A percentile compares a stretch with the other conserved stretches of the same genome.
phyloP scores from a whole-genome alignment of 139 green algal genomes.

The Picochlorum sp. region DNA sequence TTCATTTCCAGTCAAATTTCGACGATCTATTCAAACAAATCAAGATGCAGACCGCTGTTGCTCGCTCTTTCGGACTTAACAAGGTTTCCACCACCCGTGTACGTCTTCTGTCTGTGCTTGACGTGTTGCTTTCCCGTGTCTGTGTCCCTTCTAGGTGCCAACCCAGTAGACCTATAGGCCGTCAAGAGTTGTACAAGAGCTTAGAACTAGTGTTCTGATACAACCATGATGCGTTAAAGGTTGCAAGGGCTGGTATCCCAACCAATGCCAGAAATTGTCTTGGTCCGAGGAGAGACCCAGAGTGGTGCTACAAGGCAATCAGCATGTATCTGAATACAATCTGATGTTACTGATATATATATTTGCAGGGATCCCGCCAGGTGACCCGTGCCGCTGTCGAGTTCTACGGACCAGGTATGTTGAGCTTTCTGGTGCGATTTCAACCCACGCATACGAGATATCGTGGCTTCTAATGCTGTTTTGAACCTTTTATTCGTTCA shows the following conservation, averaged over 20 bases:
- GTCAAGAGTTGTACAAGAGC: no score
- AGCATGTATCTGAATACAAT: not conserved
- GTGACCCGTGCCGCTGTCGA: slow-evolving; percentile 9
- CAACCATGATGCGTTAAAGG: no score
- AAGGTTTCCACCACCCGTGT: slow-evolving; percentile 1
- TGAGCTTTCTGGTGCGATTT: no score
- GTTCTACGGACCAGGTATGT: slow-evolving; percentile 21
- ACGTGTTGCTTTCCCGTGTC: not conserved
- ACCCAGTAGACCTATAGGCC: no score
- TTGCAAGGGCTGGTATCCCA: no score
- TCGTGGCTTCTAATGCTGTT: no score
- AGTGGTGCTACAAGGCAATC: not conserved
- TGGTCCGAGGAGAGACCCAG: not conserved
- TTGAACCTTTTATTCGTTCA: no score
- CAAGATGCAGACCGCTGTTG: slow-evolving; percentile 6
- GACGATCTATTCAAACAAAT: not conserved
- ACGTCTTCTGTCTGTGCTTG: not conserved
- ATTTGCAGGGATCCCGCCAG: slow-evolving; percentile 3
- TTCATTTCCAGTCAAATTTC: slow-evolving; percentile 5
- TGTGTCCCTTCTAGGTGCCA: not conserved
- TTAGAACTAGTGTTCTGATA: no score
- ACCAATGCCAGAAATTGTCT: no score
- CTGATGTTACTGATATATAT: not conserved
- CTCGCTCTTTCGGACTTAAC: not conserved
- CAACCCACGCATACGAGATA: not conserved